Evolutionary conservation across 2,329 filamentous ascomycete genomes (phyloP).

Genomic region (Claviceps arundinis): DNA sequence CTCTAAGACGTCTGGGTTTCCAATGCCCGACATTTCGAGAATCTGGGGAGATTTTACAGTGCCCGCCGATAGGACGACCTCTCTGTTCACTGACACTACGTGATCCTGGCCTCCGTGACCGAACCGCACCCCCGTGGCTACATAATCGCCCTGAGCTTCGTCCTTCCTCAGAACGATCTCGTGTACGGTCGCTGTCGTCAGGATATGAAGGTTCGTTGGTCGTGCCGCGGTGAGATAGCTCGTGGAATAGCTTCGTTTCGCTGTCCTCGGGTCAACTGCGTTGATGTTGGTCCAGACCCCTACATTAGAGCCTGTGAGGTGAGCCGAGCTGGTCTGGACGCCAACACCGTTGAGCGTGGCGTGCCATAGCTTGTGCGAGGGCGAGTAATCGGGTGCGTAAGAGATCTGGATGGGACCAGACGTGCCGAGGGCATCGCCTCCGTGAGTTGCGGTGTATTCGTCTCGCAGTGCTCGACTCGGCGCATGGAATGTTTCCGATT

Average conservation of each 20-base stretch:
- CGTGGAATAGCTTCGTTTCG: conserved; percentile 33
- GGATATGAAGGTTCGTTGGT: conserved; percentile 27
- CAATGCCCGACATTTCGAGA: conserved; percentile 49
- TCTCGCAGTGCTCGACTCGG: conserved; percentile 20
- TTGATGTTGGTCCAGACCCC: conserved; percentile 37
- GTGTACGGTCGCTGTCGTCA: conserved; percentile 18
- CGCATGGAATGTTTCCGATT: conserved; percentile 32
- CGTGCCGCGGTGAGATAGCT: conserved; percentile 28
- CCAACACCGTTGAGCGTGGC: conserved; percentile 32
- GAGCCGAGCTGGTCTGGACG: conserved; percentile 25
- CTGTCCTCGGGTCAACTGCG: conserved; percentile 31
- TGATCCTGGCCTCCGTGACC: conserved; percentile 22
- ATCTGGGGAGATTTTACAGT: conserved; percentile 43
- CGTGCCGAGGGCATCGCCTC: conserved; percentile 26
- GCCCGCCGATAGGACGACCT: conserved; percentile 47
- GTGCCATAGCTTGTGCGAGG: conserved; percentile 33
- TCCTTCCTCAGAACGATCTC: conserved; percentile 15
- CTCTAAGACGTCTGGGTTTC: conserved; percentile 24
- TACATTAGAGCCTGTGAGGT: conserved; percentile 34
- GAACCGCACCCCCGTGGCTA: conserved; percentile 22
- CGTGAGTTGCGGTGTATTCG: conserved; percentile 24
- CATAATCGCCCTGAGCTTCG: conserved; percentile 4
- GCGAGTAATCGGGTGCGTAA: conserved; percentile 26
- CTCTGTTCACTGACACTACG: conserved; percentile 27
- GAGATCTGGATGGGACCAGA: conserved; percentile 35